These are phyloP conservation scores for Mycena pura DNA, from an alignment of 768 basidiomycete species.

Conservation along the genomic window DNA sequence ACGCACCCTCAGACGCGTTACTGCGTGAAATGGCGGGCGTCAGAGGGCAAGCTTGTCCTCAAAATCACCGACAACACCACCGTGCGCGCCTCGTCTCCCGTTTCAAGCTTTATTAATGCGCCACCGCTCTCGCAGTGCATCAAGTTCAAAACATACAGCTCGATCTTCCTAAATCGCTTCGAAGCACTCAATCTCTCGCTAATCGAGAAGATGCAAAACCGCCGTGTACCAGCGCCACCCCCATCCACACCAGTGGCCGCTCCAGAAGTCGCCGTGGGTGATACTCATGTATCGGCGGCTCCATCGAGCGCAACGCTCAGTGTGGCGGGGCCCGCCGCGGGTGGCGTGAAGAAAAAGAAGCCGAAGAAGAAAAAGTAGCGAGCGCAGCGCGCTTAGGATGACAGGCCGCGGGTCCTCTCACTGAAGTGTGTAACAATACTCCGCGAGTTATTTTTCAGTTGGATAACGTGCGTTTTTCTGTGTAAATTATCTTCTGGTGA, in stretches of 20 bases:
- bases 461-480: too few species aligned
- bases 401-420: too few species aligned
- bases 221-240: constrained; percentile 35
- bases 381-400: too few species aligned
- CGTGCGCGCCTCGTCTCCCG: constrained; percentile 56
- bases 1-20: constrained; percentile 73
- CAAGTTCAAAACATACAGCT: constrained; percentile 95
- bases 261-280: constrained; percentile 26
- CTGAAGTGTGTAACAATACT: too few species aligned
- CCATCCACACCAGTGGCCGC: constrained; percentile 21
- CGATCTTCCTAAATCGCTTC: constrained; percentile 95
- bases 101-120: neutral
- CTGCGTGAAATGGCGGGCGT: constrained; percentile 88
- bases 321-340: constrained; percentile 46
- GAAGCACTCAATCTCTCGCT: constrained; percentile 88
- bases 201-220: constrained; percentile 88
- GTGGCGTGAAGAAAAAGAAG: constrained; percentile 85
- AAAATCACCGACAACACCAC: constrained; percentile 93
- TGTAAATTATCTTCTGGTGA: too few species aligned
- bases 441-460: too few species aligned
- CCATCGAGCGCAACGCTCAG: constrained; percentile 40
- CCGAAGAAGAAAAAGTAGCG: constrained; percentile 84
- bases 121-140: constrained; percentile 67
- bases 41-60: constrained; percentile 86
- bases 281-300: constrained; percentile 31